Conservation (phyloP, 768 basidiomycete genomes). For the Saitozyma sp. region DNA sequence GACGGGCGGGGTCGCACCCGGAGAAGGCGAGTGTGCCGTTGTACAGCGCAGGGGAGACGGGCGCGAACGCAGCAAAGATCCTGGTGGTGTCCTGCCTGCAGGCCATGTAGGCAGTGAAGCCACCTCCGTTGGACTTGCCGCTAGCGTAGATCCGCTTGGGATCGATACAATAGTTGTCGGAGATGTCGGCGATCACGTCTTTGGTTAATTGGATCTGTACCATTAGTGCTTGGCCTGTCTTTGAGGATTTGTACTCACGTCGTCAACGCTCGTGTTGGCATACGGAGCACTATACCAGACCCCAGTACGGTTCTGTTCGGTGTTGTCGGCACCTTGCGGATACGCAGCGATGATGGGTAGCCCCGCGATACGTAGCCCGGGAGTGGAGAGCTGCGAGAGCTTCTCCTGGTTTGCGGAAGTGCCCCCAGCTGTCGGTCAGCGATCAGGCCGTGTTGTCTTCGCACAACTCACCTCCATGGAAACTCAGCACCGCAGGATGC, state of each 20-base stretch:
- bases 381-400: slow-evolving; percentile 24
- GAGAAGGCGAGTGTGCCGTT: slow-evolving; percentile 27
- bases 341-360: slow-evolving; percentile 28
- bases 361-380: slow-evolving; percentile 16
- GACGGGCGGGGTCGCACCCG: slow-evolving; percentile 21
- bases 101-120: slow-evolving; percentile 35
- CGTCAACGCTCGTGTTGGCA: slow-evolving; percentile 28
- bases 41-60: slow-evolving; percentile 38
- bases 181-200: slow-evolving; percentile 31
- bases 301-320: slow-evolving; percentile 25
- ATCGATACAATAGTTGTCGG: slow-evolving; percentile 27
- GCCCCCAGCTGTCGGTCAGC: slow-evolving; percentile 17
- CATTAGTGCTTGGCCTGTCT: slow-evolving; percentile 1
- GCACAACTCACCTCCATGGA: slow-evolving; percentile 30
- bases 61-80: slow-evolving; percentile 37
- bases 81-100: slow-evolving; percentile 28
- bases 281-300: slow-evolving; percentile 33
- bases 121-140: slow-evolving; percentile 44
- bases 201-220: slow-evolving; percentile 34
- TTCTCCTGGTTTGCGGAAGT: slow-evolving; percentile 22
- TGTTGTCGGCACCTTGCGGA: slow-evolving; percentile 31
- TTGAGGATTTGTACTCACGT: slow-evolving; percentile 18
- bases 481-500: slow-evolving; percentile 29
- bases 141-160: slow-evolving; percentile 25
- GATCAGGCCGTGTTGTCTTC: too few relatives aligned